These are phyloP conservation scores for Metschnikowia kunwiensis DNA, from an alignment of 805 yeast genomes.

Conservation along the genomic window DNA sequence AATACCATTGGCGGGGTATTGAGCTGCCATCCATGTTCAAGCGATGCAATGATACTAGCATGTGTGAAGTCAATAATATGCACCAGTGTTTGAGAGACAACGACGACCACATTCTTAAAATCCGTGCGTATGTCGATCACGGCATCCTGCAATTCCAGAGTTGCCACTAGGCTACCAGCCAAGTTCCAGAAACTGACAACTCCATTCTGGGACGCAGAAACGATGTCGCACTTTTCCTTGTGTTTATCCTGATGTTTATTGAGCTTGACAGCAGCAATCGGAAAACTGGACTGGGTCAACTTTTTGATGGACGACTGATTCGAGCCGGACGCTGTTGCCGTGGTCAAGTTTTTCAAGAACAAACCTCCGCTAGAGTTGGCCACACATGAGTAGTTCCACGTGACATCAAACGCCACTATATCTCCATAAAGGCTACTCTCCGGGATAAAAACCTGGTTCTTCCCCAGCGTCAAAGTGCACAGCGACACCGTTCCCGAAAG, in stretches of 20 bases:
- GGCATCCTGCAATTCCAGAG: conserved; percentile 2
- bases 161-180: conserved; percentile 3
- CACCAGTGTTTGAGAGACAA: conserved; percentile 18
- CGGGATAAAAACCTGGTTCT: conserved; percentile 37
- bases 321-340: conserved; percentile 30
- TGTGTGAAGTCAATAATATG: conserved; percentile 21
- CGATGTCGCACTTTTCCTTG: conserved; percentile 24
- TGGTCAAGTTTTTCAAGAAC: conserved; percentile 31
- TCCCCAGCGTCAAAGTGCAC: conserved; percentile 34
- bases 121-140: conserved; percentile 21
- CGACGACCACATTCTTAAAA: conserved; percentile 24
- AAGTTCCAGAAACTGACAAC: conserved; percentile 26
- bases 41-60: conserved; percentile 6
- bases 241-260: conserved; percentile 24
- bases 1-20: conserved; percentile 7
- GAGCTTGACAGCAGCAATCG: conserved; percentile 22
- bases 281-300: conserved; percentile 13
- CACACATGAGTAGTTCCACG: conserved; percentile 33
- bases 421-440: conserved; percentile 23
- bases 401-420: conserved; percentile 23
- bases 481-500: conserved; percentile 29
- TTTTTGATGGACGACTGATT: conserved; percentile 22
- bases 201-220: conserved; percentile 26
- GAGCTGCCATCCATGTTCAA: conserved; percentile 19
- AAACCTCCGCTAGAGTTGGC: conserved; percentile 30